These are phyloP conservation scores for Ricinus communis DNA, from an alignment of 345 rosid genomes.

Conservation along the genomic window DNA sequence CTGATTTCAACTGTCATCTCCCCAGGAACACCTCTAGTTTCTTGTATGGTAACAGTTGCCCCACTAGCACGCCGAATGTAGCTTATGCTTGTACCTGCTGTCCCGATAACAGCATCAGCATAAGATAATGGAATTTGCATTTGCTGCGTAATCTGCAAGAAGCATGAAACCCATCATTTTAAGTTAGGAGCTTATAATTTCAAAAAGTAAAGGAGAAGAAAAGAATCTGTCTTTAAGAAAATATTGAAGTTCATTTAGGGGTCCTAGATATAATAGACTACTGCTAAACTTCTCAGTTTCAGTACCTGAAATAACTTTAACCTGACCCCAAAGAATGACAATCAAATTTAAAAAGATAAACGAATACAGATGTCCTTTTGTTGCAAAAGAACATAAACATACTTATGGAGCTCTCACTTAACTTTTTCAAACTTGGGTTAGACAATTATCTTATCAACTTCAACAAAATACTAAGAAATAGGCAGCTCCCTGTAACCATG, in stretches of 20 bases:
- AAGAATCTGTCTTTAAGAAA: background rate
- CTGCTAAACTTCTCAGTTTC: background rate
- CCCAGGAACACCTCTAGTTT: conserved; percentile 91
- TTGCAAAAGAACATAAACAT: background rate
- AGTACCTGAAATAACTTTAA: background rate
- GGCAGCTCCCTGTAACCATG: background rate
- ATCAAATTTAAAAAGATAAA: background rate
- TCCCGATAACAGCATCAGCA: conserved; percentile 98
- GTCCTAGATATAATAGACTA: background rate
- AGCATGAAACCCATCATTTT: conserved; percentile 11
- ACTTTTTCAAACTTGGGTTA: background rate
- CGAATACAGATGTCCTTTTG: background rate
- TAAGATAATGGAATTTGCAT: conserved; percentile 91
- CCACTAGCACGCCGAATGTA: conserved; percentile 97
- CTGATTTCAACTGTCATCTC: conserved; percentile 99
- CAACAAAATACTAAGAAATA: background rate
- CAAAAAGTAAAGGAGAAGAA: background rate
- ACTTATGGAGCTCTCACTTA: no score
- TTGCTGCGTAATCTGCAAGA: conserved; percentile 77
- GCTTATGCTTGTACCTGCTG: conserved; percentile 92
- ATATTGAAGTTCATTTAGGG: background rate
- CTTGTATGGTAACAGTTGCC: conserved; percentile 94
- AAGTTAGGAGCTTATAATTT: background rate
- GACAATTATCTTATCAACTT: background rate
- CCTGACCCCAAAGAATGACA: background rate